A percentile compares a stretch with the other conserved stretches of the same genome.
These are phyloP conservation scores for Fusarium fracticaudum DNA, from an alignment of 2,329 filamentous ascomycete species.

Conservation along the genomic window DNA sequence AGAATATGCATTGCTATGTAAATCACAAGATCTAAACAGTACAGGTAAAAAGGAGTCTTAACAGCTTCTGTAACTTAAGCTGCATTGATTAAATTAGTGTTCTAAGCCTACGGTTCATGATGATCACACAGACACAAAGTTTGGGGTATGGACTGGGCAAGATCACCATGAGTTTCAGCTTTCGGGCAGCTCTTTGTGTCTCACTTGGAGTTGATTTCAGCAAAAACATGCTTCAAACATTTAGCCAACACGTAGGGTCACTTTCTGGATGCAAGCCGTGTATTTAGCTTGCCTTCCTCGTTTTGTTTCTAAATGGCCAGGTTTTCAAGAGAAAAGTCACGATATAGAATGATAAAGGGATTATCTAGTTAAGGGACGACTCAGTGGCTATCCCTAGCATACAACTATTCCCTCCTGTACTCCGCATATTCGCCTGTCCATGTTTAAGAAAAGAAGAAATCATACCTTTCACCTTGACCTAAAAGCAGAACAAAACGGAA, in stretches of 20 bases:
- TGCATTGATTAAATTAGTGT: not conserved
- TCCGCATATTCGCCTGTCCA: slow-evolving; percentile 20
- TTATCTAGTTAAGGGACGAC: not conserved
- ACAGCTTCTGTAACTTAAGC: not conserved
- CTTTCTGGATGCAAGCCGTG: not conserved
- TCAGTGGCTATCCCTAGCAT: not conserved
- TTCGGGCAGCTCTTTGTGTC: not conserved
- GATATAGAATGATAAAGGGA: not conserved
- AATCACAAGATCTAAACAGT: not conserved
- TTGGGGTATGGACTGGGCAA: not conserved
- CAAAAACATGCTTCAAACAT: not conserved
- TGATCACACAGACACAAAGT: not conserved
- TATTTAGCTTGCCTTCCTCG: not conserved
- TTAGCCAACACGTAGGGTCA: not conserved
- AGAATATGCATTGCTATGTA: not conserved
- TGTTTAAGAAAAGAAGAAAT: slow-evolving; percentile 13
- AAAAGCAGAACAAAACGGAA: slow-evolving; percentile 15
- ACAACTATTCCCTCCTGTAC: not conserved
- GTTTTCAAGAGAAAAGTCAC: not conserved
- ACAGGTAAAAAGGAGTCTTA: not conserved
- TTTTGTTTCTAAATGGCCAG: not conserved
- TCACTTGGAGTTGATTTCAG: too few species aligned
- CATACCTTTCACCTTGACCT: slow-evolving; percentile 8
- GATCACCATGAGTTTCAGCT: not conserved
- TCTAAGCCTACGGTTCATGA: not conserved